phyloP scores from a whole-genome alignment of 2,329 filamentous ascomycete species.

The Ophiocordyceps camponoti-saundersi region DNA sequence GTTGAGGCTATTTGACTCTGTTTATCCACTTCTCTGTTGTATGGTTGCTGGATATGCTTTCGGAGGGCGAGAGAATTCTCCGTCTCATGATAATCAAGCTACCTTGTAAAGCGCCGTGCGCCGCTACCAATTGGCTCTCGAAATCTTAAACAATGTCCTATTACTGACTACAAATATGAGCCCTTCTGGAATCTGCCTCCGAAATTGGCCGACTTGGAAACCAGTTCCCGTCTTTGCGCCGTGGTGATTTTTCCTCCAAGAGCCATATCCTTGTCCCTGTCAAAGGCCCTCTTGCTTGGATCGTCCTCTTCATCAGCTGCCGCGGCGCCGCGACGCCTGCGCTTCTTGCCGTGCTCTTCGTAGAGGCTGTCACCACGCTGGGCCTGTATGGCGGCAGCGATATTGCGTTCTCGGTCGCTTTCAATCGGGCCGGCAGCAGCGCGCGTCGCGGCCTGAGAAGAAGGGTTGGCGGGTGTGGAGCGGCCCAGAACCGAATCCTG shows the following conservation, averaged over 20 bases:
- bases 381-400: slow-evolving; percentile 33
- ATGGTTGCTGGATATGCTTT: background rate
- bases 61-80: background rate
- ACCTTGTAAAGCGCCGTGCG: background rate
- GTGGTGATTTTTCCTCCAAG: slow-evolving; percentile 54
- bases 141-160: no score
- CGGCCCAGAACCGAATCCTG: slow-evolving; percentile 73
- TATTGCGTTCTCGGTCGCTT: slow-evolving; percentile 31
- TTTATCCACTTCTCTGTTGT: slow-evolving; percentile 6
- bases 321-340: slow-evolving; percentile 12
- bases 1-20: slow-evolving; percentile 13
- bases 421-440: slow-evolving; percentile 32
- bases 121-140: no score
- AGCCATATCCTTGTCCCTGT: slow-evolving; percentile 87
- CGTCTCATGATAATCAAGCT: background rate
- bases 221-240: slow-evolving; percentile 59
- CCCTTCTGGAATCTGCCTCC: slow-evolving; percentile 67
- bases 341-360: slow-evolving; percentile 31
- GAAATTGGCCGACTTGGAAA: slow-evolving; percentile 68
- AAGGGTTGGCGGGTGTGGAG: slow-evolving; percentile 13
- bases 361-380: slow-evolving; percentile 40
- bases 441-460: slow-evolving; percentile 18
- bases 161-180: slow-evolving; percentile 31
- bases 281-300: slow-evolving; percentile 75
- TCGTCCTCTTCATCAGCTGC: slow-evolving; percentile 59